These are phyloP conservation scores for Microglena sp. DNA, from an alignment of 139 green algal genomes.

Conservation along the genomic window DNA sequence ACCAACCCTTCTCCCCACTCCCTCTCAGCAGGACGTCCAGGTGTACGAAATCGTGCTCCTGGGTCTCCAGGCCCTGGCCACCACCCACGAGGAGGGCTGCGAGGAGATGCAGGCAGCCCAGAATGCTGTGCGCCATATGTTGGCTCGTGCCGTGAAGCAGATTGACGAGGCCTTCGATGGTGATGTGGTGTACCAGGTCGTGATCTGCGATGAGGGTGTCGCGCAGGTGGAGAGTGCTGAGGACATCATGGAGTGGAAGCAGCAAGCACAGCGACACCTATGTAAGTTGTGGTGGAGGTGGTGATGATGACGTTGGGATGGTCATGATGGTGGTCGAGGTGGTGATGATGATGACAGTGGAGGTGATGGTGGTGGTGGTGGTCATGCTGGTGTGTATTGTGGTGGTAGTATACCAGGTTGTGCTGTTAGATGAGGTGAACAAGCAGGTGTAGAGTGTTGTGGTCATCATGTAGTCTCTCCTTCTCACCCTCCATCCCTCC, in stretches of 20 bases:
- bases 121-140: conserved; percentile 5
- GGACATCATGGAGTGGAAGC: conserved; percentile 12
- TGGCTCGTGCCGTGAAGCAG: conserved; percentile 14
- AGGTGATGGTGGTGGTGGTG: not conserved
- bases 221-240: not conserved
- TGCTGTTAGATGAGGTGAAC: too few relatives aligned
- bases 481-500: too few relatives aligned
- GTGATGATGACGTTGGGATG: not conserved
- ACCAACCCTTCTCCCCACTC: too few relatives aligned
- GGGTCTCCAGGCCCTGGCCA: conserved; percentile 15
- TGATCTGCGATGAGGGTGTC: not conserved
- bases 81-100: conserved; percentile 13
- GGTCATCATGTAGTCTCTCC: too few relatives aligned
- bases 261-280: not conserved
- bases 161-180: conserved; percentile 17
- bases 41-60: conserved; percentile 29
- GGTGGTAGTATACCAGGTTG: too few relatives aligned
- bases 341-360: not conserved
- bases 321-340: not conserved
- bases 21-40: conserved; percentile 6
- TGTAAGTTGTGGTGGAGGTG: not conserved
- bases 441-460: too few relatives aligned
- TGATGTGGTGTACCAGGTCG: conserved; percentile 24
- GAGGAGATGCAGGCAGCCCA: conserved; percentile 1
- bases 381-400: not conserved